phyloP scores from a whole-genome alignment of 805 yeast species.

The Metschnikowia koreensis region DNA sequence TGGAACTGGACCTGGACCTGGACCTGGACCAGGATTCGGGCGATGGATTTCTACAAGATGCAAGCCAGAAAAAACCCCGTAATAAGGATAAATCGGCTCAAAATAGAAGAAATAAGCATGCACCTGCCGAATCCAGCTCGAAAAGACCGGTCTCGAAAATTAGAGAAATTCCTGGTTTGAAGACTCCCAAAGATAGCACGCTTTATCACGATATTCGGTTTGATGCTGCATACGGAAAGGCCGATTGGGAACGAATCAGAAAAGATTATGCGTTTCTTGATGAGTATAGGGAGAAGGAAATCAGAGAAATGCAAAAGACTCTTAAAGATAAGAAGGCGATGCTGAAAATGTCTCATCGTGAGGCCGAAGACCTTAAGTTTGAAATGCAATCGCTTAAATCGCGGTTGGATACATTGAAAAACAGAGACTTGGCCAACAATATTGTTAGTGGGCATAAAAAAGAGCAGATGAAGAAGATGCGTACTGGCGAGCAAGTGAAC shows the following conservation, averaged over 20 bases:
- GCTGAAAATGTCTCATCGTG: constrained; percentile 41
- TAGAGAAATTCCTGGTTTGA: constrained; percentile 72
- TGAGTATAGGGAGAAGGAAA: constrained; percentile 76
- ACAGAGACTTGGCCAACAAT: constrained; percentile 70
- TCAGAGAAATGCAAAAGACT: constrained; percentile 54
- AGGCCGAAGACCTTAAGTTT: constrained; percentile 52
- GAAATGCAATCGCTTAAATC: constrained; percentile 64
- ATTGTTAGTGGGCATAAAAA: constrained; percentile 61
- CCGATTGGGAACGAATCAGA: constrained; percentile 65
- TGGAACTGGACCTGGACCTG: constrained; percentile 20
- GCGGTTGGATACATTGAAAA: constrained; percentile 63
- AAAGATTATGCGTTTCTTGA: constrained; percentile 82
- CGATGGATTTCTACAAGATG: background rate
- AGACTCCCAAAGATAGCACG: constrained; percentile 32
- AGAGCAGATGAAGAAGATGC: constrained; percentile 45
- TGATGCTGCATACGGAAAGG: constrained; percentile 85
- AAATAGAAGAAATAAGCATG: constrained; percentile 60
- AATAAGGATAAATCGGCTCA: constrained; percentile 24
- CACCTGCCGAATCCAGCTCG: constrained; percentile 78
- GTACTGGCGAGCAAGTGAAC: constrained; percentile 47
- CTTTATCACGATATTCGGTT: constrained; percentile 82
- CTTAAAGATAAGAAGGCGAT: constrained; percentile 52
- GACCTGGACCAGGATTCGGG: constrained; percentile 21
- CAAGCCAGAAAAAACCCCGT: constrained; percentile 11
- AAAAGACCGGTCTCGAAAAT: constrained; percentile 67